These are phyloP conservation scores for Saccharum hybrid DNA, from an alignment of 202 grass and related monocot species.

Conservation along the genomic window DNA sequence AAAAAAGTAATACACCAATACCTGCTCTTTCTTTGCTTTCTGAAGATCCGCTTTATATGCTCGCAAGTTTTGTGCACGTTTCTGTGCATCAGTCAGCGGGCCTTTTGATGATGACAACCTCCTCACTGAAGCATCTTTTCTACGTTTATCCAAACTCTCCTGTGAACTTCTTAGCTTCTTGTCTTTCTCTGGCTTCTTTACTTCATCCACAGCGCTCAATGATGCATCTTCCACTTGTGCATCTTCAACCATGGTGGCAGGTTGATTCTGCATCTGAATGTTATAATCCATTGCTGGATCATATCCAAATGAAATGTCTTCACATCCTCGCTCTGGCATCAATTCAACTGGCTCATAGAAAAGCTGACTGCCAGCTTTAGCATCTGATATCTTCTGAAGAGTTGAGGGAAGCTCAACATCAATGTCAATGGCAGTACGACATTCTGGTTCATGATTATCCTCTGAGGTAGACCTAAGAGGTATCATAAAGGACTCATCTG, in stretches of 20 bases:
- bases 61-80: conserved; percentile 85
- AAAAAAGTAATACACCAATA: conserved; percentile 27
- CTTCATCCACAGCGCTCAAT: conserved; percentile 48
- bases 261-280: conserved; percentile 59
- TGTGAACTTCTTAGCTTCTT: conserved; percentile 72
- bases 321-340: conserved; percentile 71
- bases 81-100: conserved; percentile 78
- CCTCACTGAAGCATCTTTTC: conserved; percentile 59
- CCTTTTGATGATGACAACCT: conserved; percentile 65
- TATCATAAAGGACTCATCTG: conserved; percentile 90
- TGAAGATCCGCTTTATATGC: conserved; percentile 92
- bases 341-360: conserved; percentile 90
- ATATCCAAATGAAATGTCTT: conserved; percentile 65
- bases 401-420: conserved; percentile 63
- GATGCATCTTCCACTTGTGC: conserved; percentile 46
- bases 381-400: conserved; percentile 50
- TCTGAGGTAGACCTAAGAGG: conserved; percentile 67
- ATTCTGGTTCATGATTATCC: conserved; percentile 55
- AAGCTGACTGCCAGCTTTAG: conserved; percentile 56
- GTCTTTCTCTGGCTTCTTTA: conserved; percentile 61
- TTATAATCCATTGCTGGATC: conserved; percentile 91
- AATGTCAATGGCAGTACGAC: conserved; percentile 69
- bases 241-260: conserved; percentile 55
- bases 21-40: conserved; percentile 93
- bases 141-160: conserved; percentile 73